Percentiles rank a stretch among this genome's conserved stretches.
Conservation (phyloP, 495 filamentous ascomycete genomes). For the Neurospora sp. region DNA sequence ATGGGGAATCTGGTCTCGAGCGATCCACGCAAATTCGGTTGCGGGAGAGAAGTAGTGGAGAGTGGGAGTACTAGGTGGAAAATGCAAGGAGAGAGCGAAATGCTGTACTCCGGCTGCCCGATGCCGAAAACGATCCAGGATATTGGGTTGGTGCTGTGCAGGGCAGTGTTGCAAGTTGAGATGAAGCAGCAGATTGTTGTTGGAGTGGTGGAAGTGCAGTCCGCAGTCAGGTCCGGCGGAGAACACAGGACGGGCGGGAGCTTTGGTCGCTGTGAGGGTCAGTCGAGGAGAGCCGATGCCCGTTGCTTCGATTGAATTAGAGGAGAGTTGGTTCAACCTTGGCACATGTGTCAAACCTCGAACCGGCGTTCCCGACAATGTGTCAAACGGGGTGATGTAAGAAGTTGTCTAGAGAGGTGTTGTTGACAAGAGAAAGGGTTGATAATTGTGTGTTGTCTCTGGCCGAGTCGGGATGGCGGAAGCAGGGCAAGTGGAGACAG, state of each 20-base stretch:
- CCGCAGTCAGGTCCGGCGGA: neutral
- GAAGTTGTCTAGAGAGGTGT: neutral
- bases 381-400: neutral
- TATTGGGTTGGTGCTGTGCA: neutral
- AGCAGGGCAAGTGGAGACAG: conserved; percentile 1
- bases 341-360: neutral
- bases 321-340: neutral
- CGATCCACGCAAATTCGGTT: neutral
- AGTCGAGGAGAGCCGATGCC: neutral
- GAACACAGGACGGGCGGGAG: neutral
- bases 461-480: neutral
- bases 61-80: neutral
- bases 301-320: neutral
- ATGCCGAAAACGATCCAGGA: neutral
- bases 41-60: neutral
- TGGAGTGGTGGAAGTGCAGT: neutral
- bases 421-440: neutral
- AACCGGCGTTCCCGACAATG: neutral
- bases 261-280: neutral
- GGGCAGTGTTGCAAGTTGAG: neutral
- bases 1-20: neutral
- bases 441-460: neutral
- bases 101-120: neutral
- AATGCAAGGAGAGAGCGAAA: neutral
- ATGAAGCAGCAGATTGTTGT: neutral